phyloP scores from a whole-genome alignment of 306 rosid species.

The Quercus rubra region DNA sequence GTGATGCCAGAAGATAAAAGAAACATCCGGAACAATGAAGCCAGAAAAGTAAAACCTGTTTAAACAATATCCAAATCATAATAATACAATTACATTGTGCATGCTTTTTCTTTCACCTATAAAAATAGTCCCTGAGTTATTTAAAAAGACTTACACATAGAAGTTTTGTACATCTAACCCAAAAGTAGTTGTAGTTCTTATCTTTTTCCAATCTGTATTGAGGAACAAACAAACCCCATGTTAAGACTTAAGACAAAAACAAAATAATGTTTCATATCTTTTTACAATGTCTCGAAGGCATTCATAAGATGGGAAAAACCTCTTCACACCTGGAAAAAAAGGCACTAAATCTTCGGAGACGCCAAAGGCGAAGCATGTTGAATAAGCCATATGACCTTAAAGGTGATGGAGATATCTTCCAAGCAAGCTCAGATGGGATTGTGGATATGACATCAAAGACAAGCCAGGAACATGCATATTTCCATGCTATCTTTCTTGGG shows the following conservation, averaged over 20 bases:
- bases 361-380: conserved; percentile 98
- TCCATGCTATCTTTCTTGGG: conserved; percentile 62
- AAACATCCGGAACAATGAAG: conserved; percentile 85
- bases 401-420: conserved; percentile 46
- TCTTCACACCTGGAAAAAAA: conserved; percentile 62
- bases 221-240: background rate
- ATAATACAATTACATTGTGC: background rate
- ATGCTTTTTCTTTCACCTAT: background rate
- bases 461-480: conserved; percentile 65
- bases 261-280: background rate
- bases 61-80: conserved; percentile 16
- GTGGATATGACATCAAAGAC: conserved; percentile 71
- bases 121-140: background rate
- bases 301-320: background rate
- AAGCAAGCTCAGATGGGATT: conserved; percentile 73
- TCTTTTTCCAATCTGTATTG: conserved; percentile 82
- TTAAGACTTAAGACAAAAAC: background rate
- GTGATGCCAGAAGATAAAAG: conserved; percentile 83
- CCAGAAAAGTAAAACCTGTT: conserved; percentile 82
- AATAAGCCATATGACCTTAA: conserved; percentile 64
- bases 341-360: conserved; percentile 88
- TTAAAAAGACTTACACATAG: conserved; percentile 54
- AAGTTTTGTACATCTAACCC: conserved; percentile 91
- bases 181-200: conserved; percentile 71
- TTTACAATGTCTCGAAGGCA: background rate